phyloP scores from a whole-genome alignment of 169 alveolate species.

The Plasmodium blacklocki region DNA sequence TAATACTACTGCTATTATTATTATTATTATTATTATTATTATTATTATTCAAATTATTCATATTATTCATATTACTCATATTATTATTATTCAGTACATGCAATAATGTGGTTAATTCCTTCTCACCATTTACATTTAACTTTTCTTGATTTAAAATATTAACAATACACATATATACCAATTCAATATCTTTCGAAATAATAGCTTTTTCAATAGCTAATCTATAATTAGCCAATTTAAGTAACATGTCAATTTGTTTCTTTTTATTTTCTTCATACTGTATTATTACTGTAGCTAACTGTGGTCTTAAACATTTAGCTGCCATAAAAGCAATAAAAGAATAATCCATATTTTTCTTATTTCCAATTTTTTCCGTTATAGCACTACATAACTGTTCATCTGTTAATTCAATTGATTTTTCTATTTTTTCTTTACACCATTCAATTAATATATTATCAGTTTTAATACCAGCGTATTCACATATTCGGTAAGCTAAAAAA shows the following conservation, averaged over 20 bases:
- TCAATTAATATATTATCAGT: constrained; percentile 77
- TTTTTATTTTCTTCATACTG: constrained; percentile 79
- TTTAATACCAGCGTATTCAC: constrained; percentile 83
- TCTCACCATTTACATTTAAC: constrained; percentile 42
- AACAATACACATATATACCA: constrained; percentile 82
- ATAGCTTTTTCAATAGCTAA: constrained; percentile 82
- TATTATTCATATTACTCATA: no score
- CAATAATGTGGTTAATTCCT: constrained; percentile 43
- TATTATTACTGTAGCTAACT: constrained; percentile 79
- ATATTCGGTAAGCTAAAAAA: constrained; percentile 83
- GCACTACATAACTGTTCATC: constrained; percentile 82
- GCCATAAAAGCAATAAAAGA: constrained; percentile 79
- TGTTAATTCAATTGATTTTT: constrained; percentile 79
- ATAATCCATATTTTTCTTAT: constrained; percentile 49
- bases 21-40: no score
- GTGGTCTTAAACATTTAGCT: constrained; percentile 80
- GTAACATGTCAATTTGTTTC: constrained; percentile 79
- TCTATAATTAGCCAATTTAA: constrained; percentile 80
- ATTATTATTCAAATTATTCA: no score
- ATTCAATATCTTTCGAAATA: constrained; percentile 78
- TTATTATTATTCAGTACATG: constrained; percentile 42
- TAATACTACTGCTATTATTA: no score
- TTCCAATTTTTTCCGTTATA: constrained; percentile 51
- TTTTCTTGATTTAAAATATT: constrained; percentile 73
- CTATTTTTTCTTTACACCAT: constrained; percentile 85